Conservation (phyloP, 2,329 filamentous ascomycete species). For the Ophiostoma angusticollis region DNA sequence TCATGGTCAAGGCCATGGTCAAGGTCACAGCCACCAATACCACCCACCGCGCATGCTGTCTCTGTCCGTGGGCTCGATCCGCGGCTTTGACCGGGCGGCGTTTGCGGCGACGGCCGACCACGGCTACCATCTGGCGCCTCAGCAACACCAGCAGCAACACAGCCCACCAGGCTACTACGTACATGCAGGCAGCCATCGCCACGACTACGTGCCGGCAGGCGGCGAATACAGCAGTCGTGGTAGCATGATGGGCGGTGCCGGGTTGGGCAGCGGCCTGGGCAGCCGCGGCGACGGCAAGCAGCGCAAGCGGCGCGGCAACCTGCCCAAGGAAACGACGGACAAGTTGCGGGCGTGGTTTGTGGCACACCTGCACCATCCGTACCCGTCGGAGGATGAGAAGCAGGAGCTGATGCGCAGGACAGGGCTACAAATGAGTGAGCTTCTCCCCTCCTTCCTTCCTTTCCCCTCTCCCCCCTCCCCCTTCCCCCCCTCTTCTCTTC, state of each 20-base stretch:
- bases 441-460: slow-evolving; percentile 5
- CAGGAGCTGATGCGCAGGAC: slow-evolving; percentile 66
- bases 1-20: no score
- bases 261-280: slow-evolving; percentile 13
- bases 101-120: background rate
- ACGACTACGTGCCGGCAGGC: slow-evolving; percentile 27
- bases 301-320: slow-evolving; percentile 62
- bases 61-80: no score
- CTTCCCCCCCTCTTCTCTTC: slow-evolving; percentile 1
- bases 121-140: background rate
- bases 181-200: no score
- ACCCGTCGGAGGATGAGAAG: slow-evolving; percentile 81
- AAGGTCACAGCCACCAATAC: no score
- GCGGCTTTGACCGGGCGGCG: no score
- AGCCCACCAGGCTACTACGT: no score
- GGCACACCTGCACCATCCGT: slow-evolving; percentile 65
- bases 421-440: slow-evolving; percentile 64
- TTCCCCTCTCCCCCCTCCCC: slow-evolving; percentile 18
- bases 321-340: slow-evolving; percentile 83
- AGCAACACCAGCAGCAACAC: slow-evolving; percentile 1
- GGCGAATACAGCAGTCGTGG: slow-evolving; percentile 21
- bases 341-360: slow-evolving; percentile 70
- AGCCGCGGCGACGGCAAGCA: slow-evolving; percentile 34
- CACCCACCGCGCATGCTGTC: no score
- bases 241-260: background rate